Base-by-base conservation (phyloP, 1,284 basidiomycete species). In the Sanghuangporus sanghuang region DNA sequence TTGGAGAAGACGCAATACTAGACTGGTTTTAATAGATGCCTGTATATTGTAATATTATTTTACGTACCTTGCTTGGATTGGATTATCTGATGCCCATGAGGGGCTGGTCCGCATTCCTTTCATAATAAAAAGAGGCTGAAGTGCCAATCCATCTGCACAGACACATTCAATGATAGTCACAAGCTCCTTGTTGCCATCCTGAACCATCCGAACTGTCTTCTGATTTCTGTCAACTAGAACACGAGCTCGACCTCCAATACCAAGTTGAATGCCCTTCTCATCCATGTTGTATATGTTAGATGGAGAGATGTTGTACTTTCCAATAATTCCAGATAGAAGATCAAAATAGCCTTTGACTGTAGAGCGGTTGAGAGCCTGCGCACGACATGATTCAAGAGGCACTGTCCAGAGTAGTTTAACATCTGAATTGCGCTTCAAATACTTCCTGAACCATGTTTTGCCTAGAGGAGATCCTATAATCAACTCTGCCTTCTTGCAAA, bases 251-350 rank as follows among this genome's bases (percentile, higher is more conserved):
- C 27, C 35, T 1, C 66, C 68, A 2, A 62, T 48, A 42, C 66
- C 62, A 6, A 68, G 39, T 46, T 69, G 68, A 32, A 67, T 21
- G 5, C 67, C 66, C 54, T 69, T 70, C 56, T 72, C 70, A 63
- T 73, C 71, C 68, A 71, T 69, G 49, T 72, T 72, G 21, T 65
- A 72, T 4, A 67, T 56, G 49, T 71, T 68, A 36, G 68, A 59
- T 18, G 60, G 64, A n/a, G 67, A 61, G 14, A 73, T 68, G 8
- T 67, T 61, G 40, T 66, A 59, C 16, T 67, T 27, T 2, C 14
- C 21, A 14, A 69, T 55, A 12, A 63, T 66, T 0, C 61, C 59
- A 0, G 39, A 36, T 16, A 71, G 61, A 12, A 67, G 36, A 0
- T 65, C 38, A 46, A 70, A 71, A 46, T 68, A 67, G 1, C 64